Base-by-base conservation (phyloP, 352 stramenopile genomes). In the Globisporangium camurandrum region DNA sequence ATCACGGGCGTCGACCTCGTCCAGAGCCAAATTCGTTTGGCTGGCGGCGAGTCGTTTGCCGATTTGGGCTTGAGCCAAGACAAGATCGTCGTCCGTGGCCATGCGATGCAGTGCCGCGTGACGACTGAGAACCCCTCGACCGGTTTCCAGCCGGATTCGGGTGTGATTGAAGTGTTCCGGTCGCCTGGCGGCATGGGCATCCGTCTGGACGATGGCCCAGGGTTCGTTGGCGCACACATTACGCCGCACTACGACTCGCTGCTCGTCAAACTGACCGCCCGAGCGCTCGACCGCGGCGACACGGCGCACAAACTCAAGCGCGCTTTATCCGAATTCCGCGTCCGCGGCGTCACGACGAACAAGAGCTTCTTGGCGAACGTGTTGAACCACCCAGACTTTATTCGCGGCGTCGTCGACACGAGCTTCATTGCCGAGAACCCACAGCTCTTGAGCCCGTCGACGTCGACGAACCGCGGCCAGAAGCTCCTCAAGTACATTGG, bases 171-270 rank as follows among this genome's bases (percentile, higher is more conserved):
- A 62, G 92, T 98, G 26, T 99, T 98, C 72, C 77, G 92, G 51
- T 89, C 87, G 57, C 87, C 95, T 2, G 88, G 83, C 28, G 95
- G 96, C 54, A 97, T 98, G 86, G 95, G 96, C 33, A 98, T 98
- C 48, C 88, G 95, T 61, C 69, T 99, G 10, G 95, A 98, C 57
- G 92, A 98, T 58, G 93, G 94, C 39, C 88, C 92, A 46, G 95
- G 95, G 31, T 99, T 98, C 66, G 84, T 97, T 16, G 95, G 95
- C 22, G 93, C 93, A 19, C 84, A 97, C 62, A 98, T 99, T 53
- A 98, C 93, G 40, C 95, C 95, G 9, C 91, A 98, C 73, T 98
- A 98, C 69, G 95, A 98, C 73, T 98, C 93, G 33, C 71, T 98
- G 36, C 66, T 99, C 16, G 95, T 98, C 24, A 98, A 99, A 76